Evolutionary conservation across 208 protist species (phyloP).

Genomic region (Tetramitus jugosus): DNA sequence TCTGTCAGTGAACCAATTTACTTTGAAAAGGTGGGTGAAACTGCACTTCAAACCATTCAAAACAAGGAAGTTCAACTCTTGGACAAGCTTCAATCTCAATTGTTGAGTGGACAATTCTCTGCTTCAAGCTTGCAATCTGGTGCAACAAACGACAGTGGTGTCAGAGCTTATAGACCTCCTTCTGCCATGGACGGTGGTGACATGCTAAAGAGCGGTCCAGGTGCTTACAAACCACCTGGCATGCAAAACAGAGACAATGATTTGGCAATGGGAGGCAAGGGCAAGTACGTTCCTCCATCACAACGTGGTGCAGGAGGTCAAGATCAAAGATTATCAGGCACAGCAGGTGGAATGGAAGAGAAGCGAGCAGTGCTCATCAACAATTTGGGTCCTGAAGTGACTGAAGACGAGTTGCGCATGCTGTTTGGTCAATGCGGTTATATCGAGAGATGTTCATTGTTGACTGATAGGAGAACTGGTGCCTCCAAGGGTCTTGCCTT

Average conservation of each 20-base stretch:
- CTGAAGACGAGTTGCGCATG: background rate
- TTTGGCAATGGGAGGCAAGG: no score
- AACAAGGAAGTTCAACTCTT: background rate
- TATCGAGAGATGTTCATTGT: background rate
- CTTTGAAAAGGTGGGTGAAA: background rate
- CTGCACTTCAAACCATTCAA: background rate
- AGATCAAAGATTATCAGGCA: background rate
- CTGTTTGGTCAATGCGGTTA: background rate
- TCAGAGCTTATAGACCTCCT: no score
- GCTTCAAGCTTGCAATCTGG: no score
- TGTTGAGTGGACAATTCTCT: background rate
- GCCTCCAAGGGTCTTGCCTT: conserved; percentile 3
- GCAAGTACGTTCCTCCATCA: background rate
- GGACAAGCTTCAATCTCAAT: conserved; percentile 6
- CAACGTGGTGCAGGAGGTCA: no score
- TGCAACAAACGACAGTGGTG: no score
- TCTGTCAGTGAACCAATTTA: background rate
- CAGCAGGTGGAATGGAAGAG: background rate
- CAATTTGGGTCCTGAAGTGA: background rate
- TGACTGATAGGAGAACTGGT: background rate
- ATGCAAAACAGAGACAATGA: background rate
- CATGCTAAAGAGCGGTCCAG: background rate
- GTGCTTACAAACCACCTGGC: background rate
- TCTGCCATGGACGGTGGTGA: background rate
- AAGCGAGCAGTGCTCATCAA: background rate